A percentile compares a stretch with the other conserved stretches of the same genome.
These are phyloP conservation scores for Trifolium repens DNA, from an alignment of 306 rosid genomes.

Conservation along the genomic window DNA sequence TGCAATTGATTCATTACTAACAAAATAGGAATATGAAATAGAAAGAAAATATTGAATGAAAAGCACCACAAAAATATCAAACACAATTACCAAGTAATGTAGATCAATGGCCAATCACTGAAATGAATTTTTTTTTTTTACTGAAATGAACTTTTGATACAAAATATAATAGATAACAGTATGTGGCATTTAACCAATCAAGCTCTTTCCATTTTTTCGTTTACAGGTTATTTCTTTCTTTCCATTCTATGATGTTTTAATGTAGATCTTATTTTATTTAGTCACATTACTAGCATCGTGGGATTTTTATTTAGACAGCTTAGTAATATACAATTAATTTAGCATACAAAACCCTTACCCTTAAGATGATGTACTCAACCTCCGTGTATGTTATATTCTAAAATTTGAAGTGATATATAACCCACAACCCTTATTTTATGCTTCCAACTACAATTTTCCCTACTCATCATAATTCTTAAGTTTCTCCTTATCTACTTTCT, in stretches of 20 bases:
- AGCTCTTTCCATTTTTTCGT: background rate
- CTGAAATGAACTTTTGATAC: background rate
- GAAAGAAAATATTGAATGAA: slow-evolving; percentile 8
- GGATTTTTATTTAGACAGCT: slow-evolving; percentile 7
- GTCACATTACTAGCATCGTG: slow-evolving; percentile 20
- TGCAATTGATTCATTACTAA: slow-evolving; percentile 22
- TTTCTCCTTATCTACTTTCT: slow-evolving; percentile 5
- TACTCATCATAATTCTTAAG: background rate
- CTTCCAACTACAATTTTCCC: background rate
- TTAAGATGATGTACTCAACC: slow-evolving; percentile 9
- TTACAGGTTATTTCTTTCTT: slow-evolving; percentile 9
- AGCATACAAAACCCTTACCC: slow-evolving; percentile 24
- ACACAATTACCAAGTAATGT: slow-evolving; percentile 10
- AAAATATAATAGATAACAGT: background rate
- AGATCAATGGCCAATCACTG: slow-evolving; percentile 20
- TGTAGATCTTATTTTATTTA: background rate
- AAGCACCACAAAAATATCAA: slow-evolving; percentile 33
- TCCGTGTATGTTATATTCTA: background rate
- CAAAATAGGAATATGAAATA: slow-evolving; percentile 33
- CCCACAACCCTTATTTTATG: background rate
- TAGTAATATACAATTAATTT: background rate
- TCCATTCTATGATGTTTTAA: slow-evolving; percentile 21
- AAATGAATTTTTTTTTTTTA: background rate
- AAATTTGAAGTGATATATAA: slow-evolving; percentile 25
- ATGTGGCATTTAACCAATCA: slow-evolving; percentile 7